Conservation (phyloP, 2,329 filamentous ascomycete species). For the Ceratocystis alfenasii region DNA sequence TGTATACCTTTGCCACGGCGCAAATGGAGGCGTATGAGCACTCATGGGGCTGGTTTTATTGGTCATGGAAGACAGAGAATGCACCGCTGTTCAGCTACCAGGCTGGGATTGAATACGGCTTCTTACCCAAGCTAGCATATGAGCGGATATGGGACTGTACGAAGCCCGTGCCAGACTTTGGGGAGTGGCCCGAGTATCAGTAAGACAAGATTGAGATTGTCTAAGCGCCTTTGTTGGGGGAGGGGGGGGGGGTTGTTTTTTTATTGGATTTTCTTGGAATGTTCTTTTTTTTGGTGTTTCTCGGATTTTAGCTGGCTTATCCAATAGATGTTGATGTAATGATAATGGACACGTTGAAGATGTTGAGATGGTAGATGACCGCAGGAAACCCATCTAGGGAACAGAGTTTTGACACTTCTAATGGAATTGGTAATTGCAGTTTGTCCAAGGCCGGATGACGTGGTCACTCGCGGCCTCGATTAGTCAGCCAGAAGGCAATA, state of each 20-base stretch:
- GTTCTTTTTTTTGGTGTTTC: background rate
- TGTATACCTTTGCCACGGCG: conserved; percentile 59
- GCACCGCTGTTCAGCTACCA: conserved; percentile 66
- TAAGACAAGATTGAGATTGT: background rate
- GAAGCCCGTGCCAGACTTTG: conserved; percentile 27
- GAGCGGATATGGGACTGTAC: conserved; percentile 40
- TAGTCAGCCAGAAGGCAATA: no score
- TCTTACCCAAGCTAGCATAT: conserved; percentile 49
- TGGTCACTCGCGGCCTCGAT: no score
- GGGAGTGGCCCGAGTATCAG: conserved; percentile 26
- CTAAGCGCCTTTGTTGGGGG: background rate
- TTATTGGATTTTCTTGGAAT: no score
- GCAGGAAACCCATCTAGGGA: no score
- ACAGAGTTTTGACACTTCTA: no score
- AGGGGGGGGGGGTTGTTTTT: background rate
- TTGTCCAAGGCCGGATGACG: no score
- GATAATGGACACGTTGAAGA: background rate
- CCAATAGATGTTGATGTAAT: background rate
- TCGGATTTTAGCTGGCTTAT: background rate
- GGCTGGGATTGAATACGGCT: conserved; percentile 46
- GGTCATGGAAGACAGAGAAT: conserved; percentile 66
- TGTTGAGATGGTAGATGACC: background rate
- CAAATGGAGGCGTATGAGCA: conserved; percentile 65
- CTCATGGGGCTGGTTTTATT: conserved; percentile 71
- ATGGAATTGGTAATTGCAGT: no score